These are phyloP conservation scores for Calocera cornea DNA, from an alignment of 768 basidiomycete species.

Conservation along the genomic window DNA sequence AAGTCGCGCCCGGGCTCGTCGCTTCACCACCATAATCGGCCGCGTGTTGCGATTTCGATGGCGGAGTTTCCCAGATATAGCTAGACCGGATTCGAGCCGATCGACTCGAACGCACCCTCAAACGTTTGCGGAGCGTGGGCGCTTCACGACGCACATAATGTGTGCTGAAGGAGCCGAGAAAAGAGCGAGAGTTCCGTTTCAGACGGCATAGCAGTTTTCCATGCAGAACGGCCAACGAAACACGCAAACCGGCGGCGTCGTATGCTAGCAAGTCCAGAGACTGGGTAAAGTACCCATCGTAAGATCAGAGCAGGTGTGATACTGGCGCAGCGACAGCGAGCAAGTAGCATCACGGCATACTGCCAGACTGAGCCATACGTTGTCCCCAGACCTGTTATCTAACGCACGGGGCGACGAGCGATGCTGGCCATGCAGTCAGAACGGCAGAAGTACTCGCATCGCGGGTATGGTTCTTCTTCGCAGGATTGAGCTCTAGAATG, in stretches of 20 bases:
- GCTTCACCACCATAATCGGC: not conserved
- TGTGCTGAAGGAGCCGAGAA: not conserved
- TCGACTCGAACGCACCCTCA: not conserved
- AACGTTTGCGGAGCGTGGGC: not conserved
- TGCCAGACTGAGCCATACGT: not conserved
- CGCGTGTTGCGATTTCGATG: not conserved
- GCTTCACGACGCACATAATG: not conserved
- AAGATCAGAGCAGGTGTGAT: not conserved
- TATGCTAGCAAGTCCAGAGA: not conserved
- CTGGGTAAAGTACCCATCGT: not conserved
- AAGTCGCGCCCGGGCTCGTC: not conserved
- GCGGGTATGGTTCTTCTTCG: too few relatives aligned
- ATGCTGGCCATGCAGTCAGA: too few relatives aligned
- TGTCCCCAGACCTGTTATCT: too few relatives aligned
- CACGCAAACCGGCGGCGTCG: not conserved
- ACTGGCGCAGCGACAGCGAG: slow-evolving; percentile 2
- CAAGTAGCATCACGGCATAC: not conserved
- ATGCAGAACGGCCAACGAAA: not conserved
- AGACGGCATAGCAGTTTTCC: not conserved
- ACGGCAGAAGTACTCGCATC: too few relatives aligned
- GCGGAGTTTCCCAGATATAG: not conserved
- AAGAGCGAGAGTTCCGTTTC: not conserved
- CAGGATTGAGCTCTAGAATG: too few relatives aligned
- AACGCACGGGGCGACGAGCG: too few relatives aligned
- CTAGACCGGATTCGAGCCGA: not conserved